Percentiles rank a stretch among this genome's conserved stretches.
These are phyloP conservation scores for Fusarium sp. DNA, from an alignment of 2,329 filamentous ascomycete genomes.

Conservation along the genomic window DNA sequence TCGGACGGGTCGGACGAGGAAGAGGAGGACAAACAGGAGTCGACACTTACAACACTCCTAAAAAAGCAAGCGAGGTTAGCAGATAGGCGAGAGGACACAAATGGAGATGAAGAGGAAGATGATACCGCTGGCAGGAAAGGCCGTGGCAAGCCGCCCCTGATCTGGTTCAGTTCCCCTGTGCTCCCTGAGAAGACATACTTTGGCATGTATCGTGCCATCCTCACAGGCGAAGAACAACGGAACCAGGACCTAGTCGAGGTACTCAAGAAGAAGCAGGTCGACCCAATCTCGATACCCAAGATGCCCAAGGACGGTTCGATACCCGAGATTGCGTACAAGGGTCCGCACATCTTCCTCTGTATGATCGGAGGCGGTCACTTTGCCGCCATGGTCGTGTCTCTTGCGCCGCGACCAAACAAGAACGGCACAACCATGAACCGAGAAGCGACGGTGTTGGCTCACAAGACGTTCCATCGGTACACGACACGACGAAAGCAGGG, in stretches of 20 bases:
- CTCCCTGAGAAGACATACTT: constrained; percentile 84
- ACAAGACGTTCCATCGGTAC: constrained; percentile 98
- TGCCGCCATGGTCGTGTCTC: constrained; percentile 92
- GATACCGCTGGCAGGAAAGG: constrained; percentile 60
- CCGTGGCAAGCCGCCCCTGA: constrained; percentile 76
- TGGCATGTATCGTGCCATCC: constrained; percentile 86
- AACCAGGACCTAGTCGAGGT: constrained; percentile 72
- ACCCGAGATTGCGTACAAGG: constrained; percentile 68
- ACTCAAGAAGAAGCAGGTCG: constrained; percentile 81
- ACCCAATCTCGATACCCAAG: constrained; percentile 67
- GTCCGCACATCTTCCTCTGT: constrained; percentile 92
- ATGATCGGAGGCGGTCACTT: constrained; percentile 99
- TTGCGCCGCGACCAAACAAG: constrained; percentile 83
- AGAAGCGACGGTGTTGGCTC: constrained; percentile 88
- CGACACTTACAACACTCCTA: constrained; percentile 79
- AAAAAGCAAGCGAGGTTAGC: constrained; percentile 85
- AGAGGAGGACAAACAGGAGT: constrained; percentile 70
- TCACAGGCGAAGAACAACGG: constrained; percentile 77
- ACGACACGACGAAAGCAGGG: constrained; percentile 97
- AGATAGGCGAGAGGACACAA: constrained; percentile 59
- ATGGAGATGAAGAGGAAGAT: constrained; percentile 61
- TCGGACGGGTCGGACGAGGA: constrained; percentile 78
- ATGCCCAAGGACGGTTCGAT: constrained; percentile 69
- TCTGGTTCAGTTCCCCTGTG: constrained; percentile 86
- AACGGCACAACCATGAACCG: constrained; percentile 77